phyloP scores from a whole-genome alignment of 2,329 filamentous ascomycete genomes.

The Aspergillus sp. region DNA sequence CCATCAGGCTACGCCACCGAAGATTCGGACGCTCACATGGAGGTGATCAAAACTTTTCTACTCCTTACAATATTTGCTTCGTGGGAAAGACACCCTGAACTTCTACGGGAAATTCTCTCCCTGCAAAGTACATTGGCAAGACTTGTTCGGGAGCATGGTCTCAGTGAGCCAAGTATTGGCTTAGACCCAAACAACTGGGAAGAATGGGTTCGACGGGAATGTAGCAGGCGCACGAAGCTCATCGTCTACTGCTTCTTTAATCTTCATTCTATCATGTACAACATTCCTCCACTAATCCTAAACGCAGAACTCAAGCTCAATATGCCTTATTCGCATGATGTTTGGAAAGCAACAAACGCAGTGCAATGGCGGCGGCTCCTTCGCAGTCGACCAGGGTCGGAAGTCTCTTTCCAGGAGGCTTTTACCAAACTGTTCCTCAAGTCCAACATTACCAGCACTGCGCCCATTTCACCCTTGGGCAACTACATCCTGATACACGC shows the following conservation, averaged over 20 bases:
- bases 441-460: conserved; percentile 39
- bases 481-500: conserved; percentile 61
- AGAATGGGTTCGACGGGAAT: conserved; percentile 60
- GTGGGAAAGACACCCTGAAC: conserved; percentile 62
- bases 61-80: conserved; percentile 64
- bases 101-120: conserved; percentile 61
- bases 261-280: conserved; percentile 65
- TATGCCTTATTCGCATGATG: conserved; percentile 58
- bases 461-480: conserved; percentile 54
- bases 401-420: conserved; percentile 50
- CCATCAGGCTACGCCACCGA: conserved; percentile 41
- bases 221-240: conserved; percentile 58
- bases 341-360: conserved; percentile 60
- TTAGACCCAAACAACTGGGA: conserved; percentile 55
- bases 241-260: conserved; percentile 64
- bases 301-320: conserved; percentile 59
- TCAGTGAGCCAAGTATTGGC: conserved; percentile 39
- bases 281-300: conserved; percentile 62
- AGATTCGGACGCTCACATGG: conserved; percentile 54
- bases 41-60: conserved; percentile 55
- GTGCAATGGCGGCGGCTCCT: conserved; percentile 53
- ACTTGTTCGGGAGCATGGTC: conserved; percentile 59
- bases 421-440: conserved; percentile 51
- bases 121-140: conserved; percentile 62
- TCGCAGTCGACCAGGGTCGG: conserved; percentile 38